phyloP scores from a whole-genome alignment of 2,329 filamentous ascomycete genomes.

The Fusarium coicis region DNA sequence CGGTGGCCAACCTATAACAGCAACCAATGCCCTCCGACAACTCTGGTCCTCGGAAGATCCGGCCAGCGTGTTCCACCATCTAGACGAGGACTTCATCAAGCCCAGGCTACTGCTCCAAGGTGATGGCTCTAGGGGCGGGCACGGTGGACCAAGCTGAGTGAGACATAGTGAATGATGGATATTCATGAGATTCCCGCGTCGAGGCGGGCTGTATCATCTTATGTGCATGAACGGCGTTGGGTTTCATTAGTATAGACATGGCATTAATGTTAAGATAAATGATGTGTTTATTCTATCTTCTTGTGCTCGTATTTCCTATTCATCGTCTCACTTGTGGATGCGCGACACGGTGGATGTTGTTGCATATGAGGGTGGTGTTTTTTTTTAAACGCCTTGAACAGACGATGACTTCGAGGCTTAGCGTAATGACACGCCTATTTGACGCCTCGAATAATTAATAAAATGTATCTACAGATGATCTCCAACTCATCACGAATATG shows the following conservation, averaged over 20 bases:
- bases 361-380: constrained; percentile 18
- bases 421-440: constrained; percentile 7
- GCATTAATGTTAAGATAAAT: constrained; percentile 31
- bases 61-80: constrained; percentile 86
- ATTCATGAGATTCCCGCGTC: constrained; percentile 5
- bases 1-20: constrained; percentile 65
- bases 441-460: constrained; percentile 38
- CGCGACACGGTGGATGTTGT: neutral
- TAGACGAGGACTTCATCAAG: constrained; percentile 97
- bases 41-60: constrained; percentile 89
- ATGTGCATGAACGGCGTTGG: constrained; percentile 45
- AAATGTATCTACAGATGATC: constrained; percentile 32
- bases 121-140: constrained; percentile 49
- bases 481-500: constrained; percentile 14
- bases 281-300: constrained; percentile 7
- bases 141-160: constrained; percentile 39
- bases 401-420: constrained; percentile 25
- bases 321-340: neutral
- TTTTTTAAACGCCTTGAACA: constrained; percentile 30
- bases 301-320: neutral
- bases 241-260: constrained; percentile 33
- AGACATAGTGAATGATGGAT: neutral
- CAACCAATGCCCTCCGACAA: constrained; percentile 80
- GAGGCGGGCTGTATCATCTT: constrained; percentile 28
- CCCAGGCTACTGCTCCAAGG: constrained; percentile 87